Evolutionary conservation across 1,284 basidiomycete species (phyloP), one percentile per base, ranked within the genome.

Genomic region (Fomitopsis betulina): DNA sequence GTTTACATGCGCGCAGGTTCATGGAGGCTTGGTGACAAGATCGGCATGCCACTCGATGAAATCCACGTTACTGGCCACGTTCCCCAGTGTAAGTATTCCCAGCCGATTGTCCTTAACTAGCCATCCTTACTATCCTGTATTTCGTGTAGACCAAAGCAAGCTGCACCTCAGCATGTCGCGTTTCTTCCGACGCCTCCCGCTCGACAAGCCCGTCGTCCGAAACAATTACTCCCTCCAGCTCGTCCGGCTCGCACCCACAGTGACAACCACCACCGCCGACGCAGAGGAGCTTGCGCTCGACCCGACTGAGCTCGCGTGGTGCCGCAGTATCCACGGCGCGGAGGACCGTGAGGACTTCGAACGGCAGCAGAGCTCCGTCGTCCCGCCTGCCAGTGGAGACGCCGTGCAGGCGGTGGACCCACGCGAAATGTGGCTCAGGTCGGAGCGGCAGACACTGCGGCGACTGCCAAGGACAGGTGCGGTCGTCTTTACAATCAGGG

Each of bases 21-120:
- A 62, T 93, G 91, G 91, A 78, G 89, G 23, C 77, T 93, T 70
- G 68, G 80, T 58, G 89, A 92, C 72, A 92, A 93, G 72, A 81
- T 91, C 58, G 90, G 89, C 9, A 72, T 85, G 66, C 76, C 84
- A 4, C 72, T 93, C 23, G 85, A 89, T 50, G 83, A 89, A 58
- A 91, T 93, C 51, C 91, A 93, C 68, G 73, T 76, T 53, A 76
- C 76, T 53, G 88, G 88, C 5, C 71, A 84, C 55, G 89, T 91
- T 13, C 86, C 87, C 42, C 82, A 83, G 72, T 91, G 88, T 87
- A 69, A 68, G 84, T 72, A 30, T 56, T 32, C 17, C 43, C 10
- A 40, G 6, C 15, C 37, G 21, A 17, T 10, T 25, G 19, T 6
- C 38, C 21, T 33, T 17, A 40, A 3, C 35, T 52, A 52, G 42